A percentile compares a stretch with the other conserved stretches of the same genome.
phyloP scores from a whole-genome alignment of 169 alveolate species.

The Perkinsus marinus region DNA sequence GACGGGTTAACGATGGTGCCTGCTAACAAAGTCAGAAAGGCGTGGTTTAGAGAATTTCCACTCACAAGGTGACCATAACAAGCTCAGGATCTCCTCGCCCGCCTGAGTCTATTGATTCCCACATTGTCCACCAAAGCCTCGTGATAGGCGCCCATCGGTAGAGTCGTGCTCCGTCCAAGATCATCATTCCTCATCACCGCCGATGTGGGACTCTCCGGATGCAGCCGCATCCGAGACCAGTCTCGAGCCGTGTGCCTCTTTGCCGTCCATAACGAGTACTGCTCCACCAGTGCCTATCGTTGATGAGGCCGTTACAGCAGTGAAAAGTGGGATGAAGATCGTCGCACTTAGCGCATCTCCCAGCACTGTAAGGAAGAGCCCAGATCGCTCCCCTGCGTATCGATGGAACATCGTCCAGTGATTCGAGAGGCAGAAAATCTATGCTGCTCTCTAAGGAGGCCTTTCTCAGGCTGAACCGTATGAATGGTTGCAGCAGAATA shows the following conservation, averaged over 20 bases:
- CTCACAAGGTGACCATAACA: background rate
- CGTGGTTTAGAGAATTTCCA: background rate
- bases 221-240: background rate
- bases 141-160: background rate
- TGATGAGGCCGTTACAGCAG: background rate
- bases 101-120: background rate
- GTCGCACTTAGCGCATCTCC: too few relatives aligned
- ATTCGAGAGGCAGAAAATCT: too few relatives aligned
- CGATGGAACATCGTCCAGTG: too few relatives aligned
- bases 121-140: background rate
- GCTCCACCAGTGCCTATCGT: background rate
- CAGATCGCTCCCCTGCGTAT: too few relatives aligned
- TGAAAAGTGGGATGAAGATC: too few relatives aligned
- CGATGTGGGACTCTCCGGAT: background rate
- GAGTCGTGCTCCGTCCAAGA: background rate
- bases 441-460: too few relatives aligned
- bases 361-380: too few relatives aligned
- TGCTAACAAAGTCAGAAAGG: background rate
- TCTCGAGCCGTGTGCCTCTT: background rate
- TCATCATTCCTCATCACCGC: background rate
- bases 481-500: background rate
- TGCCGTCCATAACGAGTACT: background rate
- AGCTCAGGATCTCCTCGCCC: background rate
- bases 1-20: background rate
- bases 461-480: background rate